phyloP scores from a whole-genome alignment of 768 basidiomycete species.

The Boletales sp. region DNA sequence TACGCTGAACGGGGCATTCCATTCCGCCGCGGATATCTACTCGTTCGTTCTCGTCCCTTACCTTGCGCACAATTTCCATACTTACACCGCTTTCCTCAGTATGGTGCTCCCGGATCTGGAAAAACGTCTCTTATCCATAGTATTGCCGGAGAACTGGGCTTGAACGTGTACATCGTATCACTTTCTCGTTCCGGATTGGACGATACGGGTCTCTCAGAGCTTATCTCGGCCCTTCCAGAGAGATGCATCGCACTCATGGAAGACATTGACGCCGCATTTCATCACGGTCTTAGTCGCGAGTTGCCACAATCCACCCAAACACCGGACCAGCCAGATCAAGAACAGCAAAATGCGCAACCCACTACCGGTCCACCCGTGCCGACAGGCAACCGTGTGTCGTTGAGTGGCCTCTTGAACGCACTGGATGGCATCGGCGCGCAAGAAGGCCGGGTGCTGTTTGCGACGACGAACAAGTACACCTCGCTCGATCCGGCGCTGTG shows the following conservation, averaged over 20 bases:
- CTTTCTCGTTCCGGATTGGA: constrained; percentile 62
- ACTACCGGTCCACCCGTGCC: constrained; percentile 5
- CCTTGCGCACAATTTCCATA: background rate
- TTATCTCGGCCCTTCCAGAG: constrained; percentile 63
- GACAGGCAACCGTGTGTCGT: constrained; percentile 43
- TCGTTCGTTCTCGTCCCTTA: constrained; percentile 31
- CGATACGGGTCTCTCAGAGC: constrained; percentile 52
- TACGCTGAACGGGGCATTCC: constrained; percentile 76
- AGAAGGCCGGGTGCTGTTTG: constrained; percentile 79
- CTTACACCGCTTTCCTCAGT: constrained; percentile 30
- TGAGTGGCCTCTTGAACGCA: constrained; percentile 76
- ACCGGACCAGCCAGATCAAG: constrained; percentile 15
- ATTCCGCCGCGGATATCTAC: constrained; percentile 76
- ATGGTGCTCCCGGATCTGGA: constrained; percentile 74
- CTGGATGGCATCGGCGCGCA: constrained; percentile 77
- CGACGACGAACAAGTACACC: constrained; percentile 72
- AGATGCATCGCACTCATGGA: constrained; percentile 78
- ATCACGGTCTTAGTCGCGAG: constrained; percentile 39
- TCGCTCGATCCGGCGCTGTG: constrained; percentile 71
- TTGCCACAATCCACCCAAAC: background rate
- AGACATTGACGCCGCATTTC: constrained; percentile 80
- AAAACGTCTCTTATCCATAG: constrained; percentile 78
- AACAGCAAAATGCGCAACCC: no score
- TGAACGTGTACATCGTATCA: constrained; percentile 72
- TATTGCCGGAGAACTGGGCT: constrained; percentile 71